Base-by-base conservation (phyloP, 129 eudicot genomes). In the Logfia minima region DNA sequence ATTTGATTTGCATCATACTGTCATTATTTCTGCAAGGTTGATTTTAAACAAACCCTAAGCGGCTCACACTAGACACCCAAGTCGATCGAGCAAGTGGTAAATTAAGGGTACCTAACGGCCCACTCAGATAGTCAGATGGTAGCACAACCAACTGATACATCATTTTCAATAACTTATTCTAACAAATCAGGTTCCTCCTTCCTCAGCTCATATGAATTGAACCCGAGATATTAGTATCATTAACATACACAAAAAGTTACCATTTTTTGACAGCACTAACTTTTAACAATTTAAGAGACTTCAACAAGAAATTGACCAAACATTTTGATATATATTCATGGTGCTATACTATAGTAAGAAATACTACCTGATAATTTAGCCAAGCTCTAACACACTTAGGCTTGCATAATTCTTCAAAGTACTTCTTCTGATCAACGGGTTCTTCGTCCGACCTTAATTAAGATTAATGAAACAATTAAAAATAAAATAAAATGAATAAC, bases 351-450 rank as follows among this genome's bases (percentile, higher is more conserved):
- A 71, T 26, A 34, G 37, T 34, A 16, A 74, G 34, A n/a, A 11
- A 87, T 31, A 77, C 37, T 19, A 92, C 97, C 97, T 89, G 90
- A 84, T 92, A 91, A 4, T 86, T 90, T 39, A 86, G 87, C 68
- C 85, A 82, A 45, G 90, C 88, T 84, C 86, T 84, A 61, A 86
- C 93, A 82, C 97, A 92, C 72, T 85, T 88, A 48, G 95, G 92
- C 76, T 87, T 92, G 90, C 97, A 89, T 66, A 78, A 71, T 28
- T 87, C 92, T 82, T 90, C 96, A 31, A 87, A 79, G 32, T 79
- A 77, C 81, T 79, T 86, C 88, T 90, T 90, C 66, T 80, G 96
- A 72, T 90, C 96, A 43, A 90, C 90, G 21, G 92, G 96, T 81
- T 90, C 96, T 71, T 90, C 96, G 16, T 90, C 96, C 69, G 92